Conservation (phyloP, 177 flowering plant species). For the Vitis hybrid region DNA sequence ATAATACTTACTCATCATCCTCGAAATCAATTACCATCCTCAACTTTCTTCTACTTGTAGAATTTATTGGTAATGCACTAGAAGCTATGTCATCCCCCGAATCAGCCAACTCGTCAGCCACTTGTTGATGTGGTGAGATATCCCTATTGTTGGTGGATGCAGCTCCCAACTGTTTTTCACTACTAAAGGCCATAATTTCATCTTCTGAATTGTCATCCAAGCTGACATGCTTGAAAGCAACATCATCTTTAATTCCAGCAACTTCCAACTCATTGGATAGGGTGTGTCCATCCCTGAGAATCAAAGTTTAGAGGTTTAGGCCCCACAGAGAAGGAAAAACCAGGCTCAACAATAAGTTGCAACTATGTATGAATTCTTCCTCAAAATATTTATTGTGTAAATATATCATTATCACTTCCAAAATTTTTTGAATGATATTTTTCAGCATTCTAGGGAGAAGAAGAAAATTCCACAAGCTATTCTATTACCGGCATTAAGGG, state of each 20-base stretch:
- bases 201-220: conserved; percentile 18
- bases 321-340: neutral
- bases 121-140: conserved; percentile 17
- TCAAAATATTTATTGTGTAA: no score
- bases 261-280: conserved; percentile 17
- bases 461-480: no score
- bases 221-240: conserved; percentile 1
- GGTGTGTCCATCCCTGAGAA: conserved; percentile 27
- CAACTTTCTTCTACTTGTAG: conserved; percentile 47
- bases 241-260: conserved; percentile 1
- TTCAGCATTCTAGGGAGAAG: no score
- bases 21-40: conserved; percentile 42
- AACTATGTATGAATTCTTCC: no score
- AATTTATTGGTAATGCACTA: conserved; percentile 13
- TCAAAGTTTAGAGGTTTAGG: no score
- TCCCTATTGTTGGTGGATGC: conserved; percentile 3
- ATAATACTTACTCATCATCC: no score
- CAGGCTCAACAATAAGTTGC: neutral
- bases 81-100: conserved; percentile 41
- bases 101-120: conserved; percentile 53
- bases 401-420: no score
- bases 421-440: no score
- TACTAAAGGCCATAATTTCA: conserved; percentile 13
- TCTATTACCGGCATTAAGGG: no score
- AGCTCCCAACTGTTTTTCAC: conserved; percentile 10